These are phyloP conservation scores for Penicillium sp. DNA, from an alignment of 2,329 filamentous ascomycete species.

Conservation along the genomic window DNA sequence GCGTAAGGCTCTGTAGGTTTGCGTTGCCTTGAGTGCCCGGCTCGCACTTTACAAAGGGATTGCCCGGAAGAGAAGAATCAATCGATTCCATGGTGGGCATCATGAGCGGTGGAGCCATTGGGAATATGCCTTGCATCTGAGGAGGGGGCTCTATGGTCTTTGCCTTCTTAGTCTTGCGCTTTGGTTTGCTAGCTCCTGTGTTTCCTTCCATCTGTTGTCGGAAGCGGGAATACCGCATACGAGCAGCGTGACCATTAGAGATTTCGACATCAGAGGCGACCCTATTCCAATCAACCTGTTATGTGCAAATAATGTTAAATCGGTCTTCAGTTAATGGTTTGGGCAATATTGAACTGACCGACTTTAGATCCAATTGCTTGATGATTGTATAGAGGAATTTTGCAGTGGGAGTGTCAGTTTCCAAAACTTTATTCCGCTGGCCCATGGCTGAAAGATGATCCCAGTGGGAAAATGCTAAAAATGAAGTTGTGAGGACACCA, in stretches of 20 bases:
- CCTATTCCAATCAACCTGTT: slow-evolving; percentile 53
- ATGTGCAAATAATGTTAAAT: not conserved
- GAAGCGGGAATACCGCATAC: slow-evolving; percentile 58
- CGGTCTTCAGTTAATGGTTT: slow-evolving; percentile 4
- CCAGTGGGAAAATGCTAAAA: not conserved
- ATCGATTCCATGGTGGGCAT: slow-evolving; percentile 15
- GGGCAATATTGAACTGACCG: slow-evolving; percentile 23
- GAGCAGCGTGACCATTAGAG: slow-evolving; percentile 56
- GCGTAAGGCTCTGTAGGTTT: not conserved
- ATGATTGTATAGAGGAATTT: slow-evolving; percentile 57
- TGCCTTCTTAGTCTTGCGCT: slow-evolving; percentile 26
- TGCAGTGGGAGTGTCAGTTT: slow-evolving; percentile 50
- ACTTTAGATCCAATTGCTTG: slow-evolving; percentile 55
- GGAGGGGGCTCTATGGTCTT: slow-evolving; percentile 16
- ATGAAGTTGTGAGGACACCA: not conserved
- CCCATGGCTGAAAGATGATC: slow-evolving; percentile 24
- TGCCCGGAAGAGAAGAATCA: slow-evolving; percentile 6
- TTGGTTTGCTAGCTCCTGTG: slow-evolving; percentile 24
- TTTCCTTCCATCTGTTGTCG: slow-evolving; percentile 53
- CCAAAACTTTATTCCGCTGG: slow-evolving; percentile 44
- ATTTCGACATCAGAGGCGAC: slow-evolving; percentile 52
- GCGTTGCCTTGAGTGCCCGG: slow-evolving; percentile 9
- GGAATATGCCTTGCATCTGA: slow-evolving; percentile 11
- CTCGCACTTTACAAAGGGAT: slow-evolving; percentile 27
- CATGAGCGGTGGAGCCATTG: slow-evolving; percentile 7